Base-by-base conservation (phyloP, 768 basidiomycete genomes). In the Mycena crocata region DNA sequence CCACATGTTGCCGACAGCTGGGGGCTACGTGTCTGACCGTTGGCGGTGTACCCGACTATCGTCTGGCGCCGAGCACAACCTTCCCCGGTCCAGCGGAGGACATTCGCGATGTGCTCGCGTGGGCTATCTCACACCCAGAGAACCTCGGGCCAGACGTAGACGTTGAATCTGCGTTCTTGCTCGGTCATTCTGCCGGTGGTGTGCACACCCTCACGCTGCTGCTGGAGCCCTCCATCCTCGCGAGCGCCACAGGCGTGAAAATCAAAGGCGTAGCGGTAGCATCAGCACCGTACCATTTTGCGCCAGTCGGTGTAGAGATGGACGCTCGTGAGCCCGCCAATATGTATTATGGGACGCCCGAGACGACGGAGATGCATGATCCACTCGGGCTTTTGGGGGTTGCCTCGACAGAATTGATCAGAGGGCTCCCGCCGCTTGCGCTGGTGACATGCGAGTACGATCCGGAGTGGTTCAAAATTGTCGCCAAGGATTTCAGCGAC, bases 1-100 rank as follows among this genome's bases (percentile, higher is more conserved):
- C n/a, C n/a, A n/a, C n/a, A n/a, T n/a, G n/a, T n/a, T n/a, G n/a
- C n/a, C n/a, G n/a, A n/a, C n/a, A n/a, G n/a, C n/a, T n/a, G n/a
- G n/a, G n/a, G n/a, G n/a, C n/a, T n/a, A n/a, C n/a, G n/a, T n/a
- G n/a, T n/a, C n/a, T n/a, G n/a, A n/a, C n/a, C n/a, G n/a, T n/a
- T n/a, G n/a, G n/a, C n/a, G n/a, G n/a, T n/a, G n/a, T n/a, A n/a
- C 84, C 90, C 1, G 89, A 92, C 77, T 92, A 92, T 68, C 86
- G 89, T 0, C 83, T 92, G 46, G 84, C 85, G 6, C 90, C 90
- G 9, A 71, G 84, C 34, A 84, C 83, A 62, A 79, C 74, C n/a
- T 90, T 84, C 73, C 90, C 91, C 0, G 80, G 78, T 0, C 80
- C 84, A 1, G 83, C 83, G 0, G 82, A 87, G 67, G 90, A 91